phyloP scores from a whole-genome alignment of 345 rosid species.

The Litchi chinensis region DNA sequence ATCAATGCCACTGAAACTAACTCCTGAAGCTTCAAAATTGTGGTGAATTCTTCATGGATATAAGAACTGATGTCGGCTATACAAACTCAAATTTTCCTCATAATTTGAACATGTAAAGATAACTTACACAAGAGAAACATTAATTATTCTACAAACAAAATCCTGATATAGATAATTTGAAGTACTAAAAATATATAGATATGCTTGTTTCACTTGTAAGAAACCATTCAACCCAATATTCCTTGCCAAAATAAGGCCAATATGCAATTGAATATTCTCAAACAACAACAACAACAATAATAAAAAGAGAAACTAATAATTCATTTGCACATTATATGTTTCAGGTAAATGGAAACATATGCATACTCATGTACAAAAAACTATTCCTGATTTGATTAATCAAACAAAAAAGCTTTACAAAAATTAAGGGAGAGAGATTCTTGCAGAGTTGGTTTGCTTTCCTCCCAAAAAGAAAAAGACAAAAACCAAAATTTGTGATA shows the following conservation, averaged over 20 bases:
- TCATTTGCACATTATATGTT: not conserved
- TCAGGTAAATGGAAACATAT: not conserved
- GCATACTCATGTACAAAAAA: slow-evolving; percentile 6
- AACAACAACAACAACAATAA: not conserved
- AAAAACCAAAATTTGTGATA: slow-evolving; percentile 20
- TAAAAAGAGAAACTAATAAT: not conserved
- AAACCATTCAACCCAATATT: no score
- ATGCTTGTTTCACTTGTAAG: no score
- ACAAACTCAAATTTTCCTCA: no score
- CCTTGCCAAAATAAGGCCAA: not conserved
- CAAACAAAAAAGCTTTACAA: slow-evolving; percentile 29
- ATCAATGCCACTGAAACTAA: not conserved
- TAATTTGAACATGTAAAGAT: no score
- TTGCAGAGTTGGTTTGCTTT: slow-evolving; percentile 14
- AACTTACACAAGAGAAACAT: no score
- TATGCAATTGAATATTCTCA: not conserved
- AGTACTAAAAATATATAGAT: no score
- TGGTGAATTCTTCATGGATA: not conserved
- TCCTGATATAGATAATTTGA: no score
- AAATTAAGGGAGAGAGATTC: slow-evolving; percentile 37
- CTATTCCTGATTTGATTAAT: slow-evolving; percentile 22
- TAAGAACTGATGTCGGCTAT: no score
- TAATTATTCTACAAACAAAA: no score
- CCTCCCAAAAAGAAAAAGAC: slow-evolving; percentile 27
- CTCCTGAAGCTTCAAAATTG: not conserved